These are phyloP conservation scores for Haematococcus lacustris DNA, from an alignment of 139 green algal genomes.

Conservation along the genomic window DNA sequence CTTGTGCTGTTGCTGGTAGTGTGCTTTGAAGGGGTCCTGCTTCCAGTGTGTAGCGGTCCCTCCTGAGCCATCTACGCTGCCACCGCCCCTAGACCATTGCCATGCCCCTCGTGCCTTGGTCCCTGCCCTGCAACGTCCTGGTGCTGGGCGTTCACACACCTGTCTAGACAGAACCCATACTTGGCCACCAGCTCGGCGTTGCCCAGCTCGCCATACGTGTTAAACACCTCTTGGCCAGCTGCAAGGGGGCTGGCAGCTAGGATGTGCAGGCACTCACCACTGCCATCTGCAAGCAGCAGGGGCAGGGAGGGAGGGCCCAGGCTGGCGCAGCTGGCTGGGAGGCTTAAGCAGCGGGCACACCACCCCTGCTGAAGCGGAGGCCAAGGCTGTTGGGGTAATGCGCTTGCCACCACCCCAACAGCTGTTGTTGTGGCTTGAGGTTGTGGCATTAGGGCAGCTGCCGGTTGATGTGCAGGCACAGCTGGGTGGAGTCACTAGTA, in stretches of 20 bases:
- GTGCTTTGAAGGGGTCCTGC: background rate
- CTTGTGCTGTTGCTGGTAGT: no score
- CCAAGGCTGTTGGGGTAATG: no score
- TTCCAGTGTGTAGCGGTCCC: background rate
- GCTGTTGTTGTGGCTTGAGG: no score
- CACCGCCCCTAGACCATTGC: background rate
- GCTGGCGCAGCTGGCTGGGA: no score
- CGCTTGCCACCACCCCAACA: no score
- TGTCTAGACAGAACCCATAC: conserved; percentile 37
- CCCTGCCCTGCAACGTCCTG: background rate
- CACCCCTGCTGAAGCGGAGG: no score
- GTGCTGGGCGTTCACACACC: background rate
- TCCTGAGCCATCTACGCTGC: background rate
- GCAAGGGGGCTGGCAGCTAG: conserved; percentile 47
- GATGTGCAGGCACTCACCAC: conserved; percentile 54
- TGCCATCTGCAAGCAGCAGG: conserved; percentile 2
- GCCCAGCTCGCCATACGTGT: conserved; percentile 38
- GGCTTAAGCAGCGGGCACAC: no score
- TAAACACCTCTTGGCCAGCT: conserved; percentile 30
- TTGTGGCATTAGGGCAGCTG: no score
- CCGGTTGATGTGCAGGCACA: no score
- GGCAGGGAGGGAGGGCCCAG: no score
- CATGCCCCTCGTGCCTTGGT: background rate
- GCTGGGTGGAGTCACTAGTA: no score
- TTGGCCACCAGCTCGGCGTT: conserved; percentile 42